Evolutionary conservation across 2,329 filamentous ascomycete genomes (phyloP).

Genomic region (Lasiodiplodia citricola): DNA sequence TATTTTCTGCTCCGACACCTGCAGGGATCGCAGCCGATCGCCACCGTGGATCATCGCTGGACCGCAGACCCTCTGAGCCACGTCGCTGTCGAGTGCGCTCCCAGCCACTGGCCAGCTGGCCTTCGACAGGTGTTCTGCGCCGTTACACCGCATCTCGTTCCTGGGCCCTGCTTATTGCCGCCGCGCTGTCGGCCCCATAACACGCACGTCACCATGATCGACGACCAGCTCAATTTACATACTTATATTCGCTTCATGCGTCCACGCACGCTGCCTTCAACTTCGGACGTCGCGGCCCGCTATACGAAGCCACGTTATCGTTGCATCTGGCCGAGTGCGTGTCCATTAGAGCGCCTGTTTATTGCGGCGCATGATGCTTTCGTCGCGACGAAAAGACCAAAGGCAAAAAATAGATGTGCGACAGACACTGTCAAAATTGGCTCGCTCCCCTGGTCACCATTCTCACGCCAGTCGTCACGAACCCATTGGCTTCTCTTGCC

Average conservation of each 20-base stretch:
- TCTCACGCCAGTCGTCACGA: neutral
- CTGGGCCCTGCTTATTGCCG: neutral
- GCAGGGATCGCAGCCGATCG: conserved; percentile 9
- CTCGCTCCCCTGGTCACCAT: neutral
- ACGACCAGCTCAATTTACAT: neutral
- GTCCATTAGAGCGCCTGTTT: neutral
- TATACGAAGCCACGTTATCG: conserved; percentile 24
- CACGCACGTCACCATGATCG: conserved; percentile 18
- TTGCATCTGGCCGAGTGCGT: conserved; percentile 5
- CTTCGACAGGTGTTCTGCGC: conserved; percentile 8
- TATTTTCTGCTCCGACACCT: neutral
- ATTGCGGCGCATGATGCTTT: neutral
- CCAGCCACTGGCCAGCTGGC: conserved; percentile 4
- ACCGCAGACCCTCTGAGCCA: conserved; percentile 8
- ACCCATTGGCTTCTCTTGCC: neutral
- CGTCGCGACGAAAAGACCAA: neutral
- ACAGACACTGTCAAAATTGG: neutral
- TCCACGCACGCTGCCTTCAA: conserved; percentile 7
- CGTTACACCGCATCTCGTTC: neutral
- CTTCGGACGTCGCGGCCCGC: conserved; percentile 18
- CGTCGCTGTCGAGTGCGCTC: neutral
- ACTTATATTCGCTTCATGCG: conserved; percentile 16
- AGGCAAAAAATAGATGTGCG: neutral
- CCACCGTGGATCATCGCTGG: conserved; percentile 21
- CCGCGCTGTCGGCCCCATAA: neutral